Conservation (phyloP, 1,139 yeast species). For the Ashbya aceris region DNA sequence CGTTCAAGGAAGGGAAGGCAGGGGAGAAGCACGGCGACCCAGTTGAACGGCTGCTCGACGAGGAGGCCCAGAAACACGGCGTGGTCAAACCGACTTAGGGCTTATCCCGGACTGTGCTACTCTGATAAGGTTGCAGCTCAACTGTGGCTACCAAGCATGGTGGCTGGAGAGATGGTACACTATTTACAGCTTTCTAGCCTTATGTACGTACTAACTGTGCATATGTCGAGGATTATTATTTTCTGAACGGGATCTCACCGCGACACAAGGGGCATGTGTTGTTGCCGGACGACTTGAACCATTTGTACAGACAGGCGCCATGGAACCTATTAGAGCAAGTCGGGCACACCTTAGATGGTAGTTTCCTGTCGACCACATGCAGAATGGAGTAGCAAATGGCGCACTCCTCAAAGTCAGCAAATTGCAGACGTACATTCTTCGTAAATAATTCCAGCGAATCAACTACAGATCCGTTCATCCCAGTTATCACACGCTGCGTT, state of each 20-base stretch:
- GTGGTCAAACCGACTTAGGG: constrained; percentile 7
- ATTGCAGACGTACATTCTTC: constrained; percentile 71
- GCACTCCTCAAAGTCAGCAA: constrained; percentile 91
- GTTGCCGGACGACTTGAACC: constrained; percentile 92
- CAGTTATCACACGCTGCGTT: constrained; percentile 63
- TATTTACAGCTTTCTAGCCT: constrained; percentile 9
- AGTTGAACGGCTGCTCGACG: constrained; percentile 65
- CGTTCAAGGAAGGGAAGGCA: constrained; percentile 55
- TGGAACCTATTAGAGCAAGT: constrained; percentile 93
- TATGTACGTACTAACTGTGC: not conserved
- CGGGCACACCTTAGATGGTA: constrained; percentile 80
- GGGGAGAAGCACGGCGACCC: constrained; percentile 66
- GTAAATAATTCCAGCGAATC: constrained; percentile 79
- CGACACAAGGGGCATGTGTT: constrained; percentile 94
- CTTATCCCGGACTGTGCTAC: not conserved
- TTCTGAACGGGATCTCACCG: constrained; percentile 52
- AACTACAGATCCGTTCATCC: constrained; percentile 70
- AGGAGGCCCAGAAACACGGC: constrained; percentile 44
- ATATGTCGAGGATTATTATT: constrained; percentile 8
- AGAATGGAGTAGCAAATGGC: constrained; percentile 89
- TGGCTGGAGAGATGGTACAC: constrained; percentile 18
- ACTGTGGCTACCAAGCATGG: constrained; percentile 5
- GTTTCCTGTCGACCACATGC: constrained; percentile 76
- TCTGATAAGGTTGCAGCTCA: not conserved
- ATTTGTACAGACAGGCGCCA: constrained; percentile 91